A percentile compares a stretch with the other conserved stretches of the same genome.
These are phyloP conservation scores for Peronospora tabacina DNA, from an alignment of 352 stramenopile genomes.

Conservation along the genomic window DNA sequence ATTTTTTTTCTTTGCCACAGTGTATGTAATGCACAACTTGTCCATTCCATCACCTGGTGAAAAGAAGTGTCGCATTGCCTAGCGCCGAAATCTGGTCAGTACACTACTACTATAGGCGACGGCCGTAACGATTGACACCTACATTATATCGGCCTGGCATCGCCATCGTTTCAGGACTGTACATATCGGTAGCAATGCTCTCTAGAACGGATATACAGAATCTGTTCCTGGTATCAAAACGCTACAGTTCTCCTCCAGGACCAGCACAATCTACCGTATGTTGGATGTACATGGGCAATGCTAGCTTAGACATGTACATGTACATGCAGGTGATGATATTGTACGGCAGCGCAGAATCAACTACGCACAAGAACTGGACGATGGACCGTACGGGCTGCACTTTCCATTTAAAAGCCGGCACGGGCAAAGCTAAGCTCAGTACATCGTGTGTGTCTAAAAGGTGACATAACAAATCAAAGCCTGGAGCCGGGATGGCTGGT, in stretches of 20 bases:
- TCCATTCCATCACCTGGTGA: background rate
- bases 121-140: background rate
- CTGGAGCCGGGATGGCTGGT: too few relatives aligned
- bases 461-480: too few relatives aligned
- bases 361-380: background rate
- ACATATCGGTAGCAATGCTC: background rate
- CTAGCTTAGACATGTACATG: background rate
- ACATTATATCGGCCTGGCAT: background rate
- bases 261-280: background rate
- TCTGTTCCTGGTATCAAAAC: background rate
- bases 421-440: background rate
- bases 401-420: background rate
- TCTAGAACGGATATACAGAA: background rate
- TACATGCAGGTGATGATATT: background rate
- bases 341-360: background rate
- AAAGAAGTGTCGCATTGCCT: background rate
- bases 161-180: background rate
- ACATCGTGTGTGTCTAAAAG: background rate
- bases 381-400: background rate
- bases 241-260: background rate
- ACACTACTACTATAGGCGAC: background rate
- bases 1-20: background rate
- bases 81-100: background rate
- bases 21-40: background rate
- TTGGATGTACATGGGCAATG: background rate